Evolutionary conservation across 768 basidiomycete genomes (phyloP), one percentile per base, ranked within the genome.

Genomic region (Coprinopsis sp.): DNA sequence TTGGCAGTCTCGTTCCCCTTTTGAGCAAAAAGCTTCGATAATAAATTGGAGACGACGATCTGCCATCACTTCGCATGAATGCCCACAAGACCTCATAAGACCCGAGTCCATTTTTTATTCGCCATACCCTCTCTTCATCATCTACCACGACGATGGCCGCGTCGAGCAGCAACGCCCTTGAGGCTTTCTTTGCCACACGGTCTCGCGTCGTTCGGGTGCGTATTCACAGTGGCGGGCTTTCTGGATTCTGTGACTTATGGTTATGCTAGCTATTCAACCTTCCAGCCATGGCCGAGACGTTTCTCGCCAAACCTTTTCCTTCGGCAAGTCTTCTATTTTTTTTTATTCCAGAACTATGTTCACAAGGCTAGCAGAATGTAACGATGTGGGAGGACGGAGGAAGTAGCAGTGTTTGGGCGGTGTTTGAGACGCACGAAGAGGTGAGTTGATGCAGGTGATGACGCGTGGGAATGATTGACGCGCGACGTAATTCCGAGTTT

Each of bases 361-460:
- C n/a, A n/a, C n/a, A n/a, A n/a, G n/a, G n/a, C n/a, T n/a, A n/a
- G n/a, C n/a, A n/a, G n/a, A n/a, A n/a, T 52, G 45, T 50, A 41
- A 21, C 52, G 14, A 49, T 72, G 22, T 64, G 64, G 33, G 68
- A 76, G 18, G 62, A 67, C 4, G 50, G 56, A 38, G 18, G 55
- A 27, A 47, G 53, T 37, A 66, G 73, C 37, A 65, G 67, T 12
- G 64, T 78, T 10, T 84, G 77, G 78, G 72, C 74, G 1, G 74
- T 83, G 7, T 82, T 82, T 62, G 61, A 61, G 50, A 72, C 74
- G 0, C 83, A 84, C 52, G 74, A 77, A 57, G 79, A 84, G 69
- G 82, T 84, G 50, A 56, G 81, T 62, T 44, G 13, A 28, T 38
- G 45, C 23, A 16, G 12, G n/a, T 21, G 11, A 13, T 21, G 38